Conservation (phyloP, 202 grass and related monocot species). For the Panicum hallii region DNA sequence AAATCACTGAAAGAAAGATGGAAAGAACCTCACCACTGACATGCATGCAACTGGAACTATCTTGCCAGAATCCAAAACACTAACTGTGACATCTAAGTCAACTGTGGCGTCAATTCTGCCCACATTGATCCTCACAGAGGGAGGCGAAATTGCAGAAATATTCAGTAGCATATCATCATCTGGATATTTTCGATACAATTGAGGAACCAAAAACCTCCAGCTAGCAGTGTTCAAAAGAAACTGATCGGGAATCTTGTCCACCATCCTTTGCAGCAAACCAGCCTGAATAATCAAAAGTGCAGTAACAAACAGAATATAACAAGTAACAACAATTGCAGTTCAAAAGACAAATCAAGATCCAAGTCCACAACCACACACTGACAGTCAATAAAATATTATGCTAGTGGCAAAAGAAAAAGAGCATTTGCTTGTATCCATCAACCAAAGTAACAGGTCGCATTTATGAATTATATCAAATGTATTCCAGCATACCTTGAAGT, state of each 20-base stretch:
- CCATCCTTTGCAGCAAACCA: slow-evolving; percentile 70
- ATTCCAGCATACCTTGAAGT: slow-evolving; percentile 73
- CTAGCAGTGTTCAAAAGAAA: slow-evolving; percentile 88
- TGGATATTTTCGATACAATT: slow-evolving; percentile 74
- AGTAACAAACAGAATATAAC: slow-evolving; percentile 35
- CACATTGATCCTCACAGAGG: slow-evolving; percentile 62
- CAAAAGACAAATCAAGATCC: slow-evolving; percentile 17
- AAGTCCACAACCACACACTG: slow-evolving; percentile 11
- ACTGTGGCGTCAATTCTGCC: slow-evolving; percentile 71
- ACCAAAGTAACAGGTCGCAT: neutral
- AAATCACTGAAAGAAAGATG: slow-evolving; percentile 17
- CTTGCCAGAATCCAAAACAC: slow-evolving; percentile 65
- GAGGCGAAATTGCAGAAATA: slow-evolving; percentile 81
- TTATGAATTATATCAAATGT: neutral
- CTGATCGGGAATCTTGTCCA: slow-evolving; percentile 82
- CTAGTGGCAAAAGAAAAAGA: neutral
- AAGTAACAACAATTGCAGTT: slow-evolving; percentile 10
- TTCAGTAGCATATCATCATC: slow-evolving; percentile 77
- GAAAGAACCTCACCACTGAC: slow-evolving; percentile 63
- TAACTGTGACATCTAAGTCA: slow-evolving; percentile 68
- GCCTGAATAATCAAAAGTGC: slow-evolving; percentile 60
- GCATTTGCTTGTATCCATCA: neutral
- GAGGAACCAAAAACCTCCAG: slow-evolving; percentile 89
- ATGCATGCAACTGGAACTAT: slow-evolving; percentile 83
- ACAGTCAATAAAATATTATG: slow-evolving; percentile 13